Conservation (phyloP, 805 yeast genomes). For the Candida pini region DNA sequence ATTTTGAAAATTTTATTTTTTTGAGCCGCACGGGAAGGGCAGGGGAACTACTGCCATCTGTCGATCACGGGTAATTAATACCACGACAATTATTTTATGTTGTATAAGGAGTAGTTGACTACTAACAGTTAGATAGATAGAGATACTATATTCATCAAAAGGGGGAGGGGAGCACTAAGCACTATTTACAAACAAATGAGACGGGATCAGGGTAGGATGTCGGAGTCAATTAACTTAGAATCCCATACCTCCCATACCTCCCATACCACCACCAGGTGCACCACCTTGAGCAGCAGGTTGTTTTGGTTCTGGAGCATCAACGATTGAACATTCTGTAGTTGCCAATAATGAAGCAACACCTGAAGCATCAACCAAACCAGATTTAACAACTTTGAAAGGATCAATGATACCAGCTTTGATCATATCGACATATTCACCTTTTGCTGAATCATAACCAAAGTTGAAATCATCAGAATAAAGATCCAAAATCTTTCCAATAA, state of each 20-base stretch:
- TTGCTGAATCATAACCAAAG: constrained; percentile 86
- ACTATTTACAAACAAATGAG: no score
- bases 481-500: constrained; percentile 81
- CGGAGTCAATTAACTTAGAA: constrained; percentile 8
- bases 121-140: no score
- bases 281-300: constrained; percentile 49
- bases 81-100: no score
- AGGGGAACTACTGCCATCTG: no score
- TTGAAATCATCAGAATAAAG: constrained; percentile 66
- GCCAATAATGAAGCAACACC: constrained; percentile 97
- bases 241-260: constrained; percentile 48
- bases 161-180: no score
- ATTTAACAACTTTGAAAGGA: constrained; percentile 96
- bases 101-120: no score
- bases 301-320: constrained; percentile 86
- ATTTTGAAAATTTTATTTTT: no score
- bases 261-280: constrained; percentile 58
- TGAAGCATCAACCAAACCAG: constrained; percentile 91
- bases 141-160: no score
- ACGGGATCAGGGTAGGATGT: no score
- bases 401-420: constrained; percentile 95
- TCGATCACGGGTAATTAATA: no score
- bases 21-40: no score
- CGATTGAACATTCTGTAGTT: constrained; percentile 97
- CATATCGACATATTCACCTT: constrained; percentile 94